phyloP scores from a whole-genome alignment of 2,329 filamentous ascomycete species.

The Anisogramma anomala region DNA sequence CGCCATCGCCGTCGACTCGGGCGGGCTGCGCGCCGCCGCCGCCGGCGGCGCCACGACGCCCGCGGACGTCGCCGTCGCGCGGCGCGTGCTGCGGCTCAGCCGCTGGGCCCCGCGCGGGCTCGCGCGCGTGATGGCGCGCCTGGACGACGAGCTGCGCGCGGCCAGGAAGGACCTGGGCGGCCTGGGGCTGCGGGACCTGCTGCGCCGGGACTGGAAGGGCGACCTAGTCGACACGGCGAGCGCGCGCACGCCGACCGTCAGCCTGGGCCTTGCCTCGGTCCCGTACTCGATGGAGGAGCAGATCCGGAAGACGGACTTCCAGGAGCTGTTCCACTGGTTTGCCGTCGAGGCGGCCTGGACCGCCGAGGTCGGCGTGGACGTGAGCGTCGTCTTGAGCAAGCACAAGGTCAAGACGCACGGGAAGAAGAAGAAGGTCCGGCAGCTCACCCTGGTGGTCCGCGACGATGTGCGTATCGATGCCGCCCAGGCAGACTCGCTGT shows the following conservation, averaged over 20 bases:
- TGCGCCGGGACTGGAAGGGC: slow-evolving; percentile 36
- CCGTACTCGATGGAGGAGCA: slow-evolving; percentile 34
- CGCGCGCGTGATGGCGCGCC: slow-evolving; percentile 29
- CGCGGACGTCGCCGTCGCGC: slow-evolving; percentile 26
- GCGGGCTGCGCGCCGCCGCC: slow-evolving; percentile 25
- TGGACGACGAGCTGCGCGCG: slow-evolving; percentile 27
- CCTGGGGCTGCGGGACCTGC: slow-evolving; percentile 31
- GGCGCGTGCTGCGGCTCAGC: slow-evolving; percentile 29
- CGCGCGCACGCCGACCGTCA: slow-evolving; percentile 32
- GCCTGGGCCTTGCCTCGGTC: slow-evolving; percentile 33
- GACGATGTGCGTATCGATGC: slow-evolving; percentile 33
- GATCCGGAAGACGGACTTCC: slow-evolving; percentile 33
- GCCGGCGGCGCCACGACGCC: slow-evolving; percentile 24
- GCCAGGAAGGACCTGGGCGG: slow-evolving; percentile 32
- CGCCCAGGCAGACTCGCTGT: slow-evolving; percentile 30
- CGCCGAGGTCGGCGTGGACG: slow-evolving; percentile 31
- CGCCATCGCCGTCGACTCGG: slow-evolving; percentile 35
- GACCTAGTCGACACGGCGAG: slow-evolving; percentile 33
- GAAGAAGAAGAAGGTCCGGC: slow-evolving; percentile 33
- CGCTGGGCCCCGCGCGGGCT: slow-evolving; percentile 29
- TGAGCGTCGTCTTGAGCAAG: slow-evolving; percentile 33
- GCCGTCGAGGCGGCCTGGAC: slow-evolving; percentile 37
- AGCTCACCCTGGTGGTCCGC: slow-evolving; percentile 32
- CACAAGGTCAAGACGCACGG: slow-evolving; percentile 29
- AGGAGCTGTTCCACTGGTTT: slow-evolving; percentile 37